Base-by-base conservation (phyloP, 1,139 yeast genomes). In the Geotrichum klebahnii region DNA sequence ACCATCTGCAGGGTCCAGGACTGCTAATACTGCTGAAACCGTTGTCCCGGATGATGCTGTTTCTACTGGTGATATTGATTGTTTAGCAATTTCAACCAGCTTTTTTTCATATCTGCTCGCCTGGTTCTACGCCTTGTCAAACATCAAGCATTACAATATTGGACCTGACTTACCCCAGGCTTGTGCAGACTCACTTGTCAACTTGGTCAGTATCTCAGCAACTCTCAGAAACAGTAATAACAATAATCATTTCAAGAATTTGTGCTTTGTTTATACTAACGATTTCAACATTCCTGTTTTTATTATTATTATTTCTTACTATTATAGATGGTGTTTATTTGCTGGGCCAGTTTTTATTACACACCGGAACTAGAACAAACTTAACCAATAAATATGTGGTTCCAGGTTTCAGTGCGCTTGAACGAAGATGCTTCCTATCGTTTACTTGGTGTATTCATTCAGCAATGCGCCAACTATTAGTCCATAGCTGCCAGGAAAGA, bases 101-200 rank as follows among this genome's bases (percentile, higher is more conserved):
- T 31, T 40, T 12, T 40, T 40, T 10, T 40, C 36, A 3, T 40
- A 40, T 35, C 6, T 31, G 35, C 9, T 40, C 8, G 35, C 44
- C 6, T 40, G 23, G 23, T 31, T 29, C 16, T 40, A 40, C n/a
- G 44, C 17, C 2, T 16, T 40, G 14, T 40, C 28, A 6, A 26
- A 23, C 9, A 19, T 28, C 19, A 28, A 14, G 34, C 33, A 39
- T 14, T 28, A 39, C n/a, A 34, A 28, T n/a, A 14, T 26, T 19
- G 23, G 19, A 8, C 10, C 3, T 8, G 9, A 10, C 14, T 16
- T 39, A 5, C 12, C 10, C 34, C 22, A 39, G 32, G 28, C 20
- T 5, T 16, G 34, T 39, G 34, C 28, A n/a, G 5, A 5, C 24
- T 19, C 24, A 6, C 43, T 39, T 12, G 23, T 26, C 12, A 26